Evolutionary conservation across 2,329 filamentous ascomycete species (phyloP).

Genomic region (Penicillium italicum): DNA sequence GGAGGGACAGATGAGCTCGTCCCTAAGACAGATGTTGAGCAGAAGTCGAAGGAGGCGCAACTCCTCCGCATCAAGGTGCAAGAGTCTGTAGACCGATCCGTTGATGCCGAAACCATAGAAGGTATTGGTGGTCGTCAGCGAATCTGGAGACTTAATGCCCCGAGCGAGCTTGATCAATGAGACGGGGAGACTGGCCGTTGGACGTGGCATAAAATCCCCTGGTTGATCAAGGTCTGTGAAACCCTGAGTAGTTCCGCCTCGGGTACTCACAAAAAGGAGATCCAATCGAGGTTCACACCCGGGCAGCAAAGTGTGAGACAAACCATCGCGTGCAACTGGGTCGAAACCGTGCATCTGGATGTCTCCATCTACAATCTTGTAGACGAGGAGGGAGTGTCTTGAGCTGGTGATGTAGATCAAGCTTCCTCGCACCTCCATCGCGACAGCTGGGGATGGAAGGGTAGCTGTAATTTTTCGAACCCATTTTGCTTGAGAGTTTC

Average conservation of each 20-base stretch:
- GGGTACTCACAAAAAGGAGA: slow-evolving; percentile 49
- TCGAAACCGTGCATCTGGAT: slow-evolving; percentile 37
- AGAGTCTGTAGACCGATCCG: slow-evolving; percentile 67
- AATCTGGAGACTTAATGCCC: slow-evolving; percentile 15
- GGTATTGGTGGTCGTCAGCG: slow-evolving; percentile 39
- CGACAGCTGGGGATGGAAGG: slow-evolving; percentile 49
- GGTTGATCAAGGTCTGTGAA: slow-evolving; percentile 26
- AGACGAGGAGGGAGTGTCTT: slow-evolving; percentile 52
- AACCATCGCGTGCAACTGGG: slow-evolving; percentile 29
- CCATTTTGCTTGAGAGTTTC: slow-evolving; percentile 43
- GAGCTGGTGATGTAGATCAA: slow-evolving; percentile 55
- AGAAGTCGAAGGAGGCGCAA: slow-evolving; percentile 70
- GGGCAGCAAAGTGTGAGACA: slow-evolving; percentile 34
- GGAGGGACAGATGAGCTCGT: slow-evolving; percentile 51
- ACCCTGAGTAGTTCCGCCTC: slow-evolving; percentile 51
- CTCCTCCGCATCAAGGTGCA: slow-evolving; percentile 58
- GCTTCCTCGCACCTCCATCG: slow-evolving; percentile 46
- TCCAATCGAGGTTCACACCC: slow-evolving; percentile 38
- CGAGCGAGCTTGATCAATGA: slow-evolving; percentile 33
- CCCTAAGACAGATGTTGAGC: slow-evolving; percentile 61
- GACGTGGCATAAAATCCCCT: slow-evolving; percentile 29
- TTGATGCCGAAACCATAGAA: slow-evolving; percentile 65
- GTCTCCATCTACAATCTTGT: slow-evolving; percentile 39
- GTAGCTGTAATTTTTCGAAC: slow-evolving; percentile 36
- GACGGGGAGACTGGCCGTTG: slow-evolving; percentile 34